Percentiles rank a stretch among this genome's conserved stretches.
Conservation (phyloP, 495 filamentous ascomycete genomes). For the Staphylotrichum tortipilum region DNA sequence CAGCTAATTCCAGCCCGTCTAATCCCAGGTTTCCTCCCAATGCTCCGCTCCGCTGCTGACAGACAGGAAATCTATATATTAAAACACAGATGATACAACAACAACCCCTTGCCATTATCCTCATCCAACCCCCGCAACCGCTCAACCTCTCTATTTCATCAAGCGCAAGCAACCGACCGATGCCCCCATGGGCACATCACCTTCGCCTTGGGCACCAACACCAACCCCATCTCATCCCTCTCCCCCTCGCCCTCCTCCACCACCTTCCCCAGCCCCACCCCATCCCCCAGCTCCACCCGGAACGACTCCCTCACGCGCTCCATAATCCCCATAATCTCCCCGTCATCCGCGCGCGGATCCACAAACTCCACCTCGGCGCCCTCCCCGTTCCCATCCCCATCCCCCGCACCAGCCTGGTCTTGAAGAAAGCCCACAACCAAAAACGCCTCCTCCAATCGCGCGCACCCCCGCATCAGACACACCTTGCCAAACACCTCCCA, state of each 20-base stretch:
- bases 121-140: not conserved
- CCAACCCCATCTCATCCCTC: conserved; percentile 1
- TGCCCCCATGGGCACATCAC: not conserved
- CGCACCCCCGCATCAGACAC: conserved; percentile 36
- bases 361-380: conserved; percentile 24
- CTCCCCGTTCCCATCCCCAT: conserved; percentile 5
- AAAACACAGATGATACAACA: not conserved
- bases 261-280: not conserved
- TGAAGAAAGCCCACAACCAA: conserved; percentile 25
- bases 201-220: conserved; percentile 14
- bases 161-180: not conserved
- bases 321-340: conserved; percentile 27
- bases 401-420: too few species aligned
- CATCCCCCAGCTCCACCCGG: conserved; percentile 1
- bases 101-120: not conserved
- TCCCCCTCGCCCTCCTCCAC: not conserved
- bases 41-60: too few species aligned
- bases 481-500: conserved; percentile 49
- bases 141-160: not conserved
- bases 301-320: conserved; percentile 33
- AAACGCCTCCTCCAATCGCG: conserved; percentile 30
- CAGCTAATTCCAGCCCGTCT: too few species aligned
- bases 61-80: too few species aligned
- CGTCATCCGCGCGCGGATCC: conserved; percentile 27
- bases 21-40: too few species aligned